These are phyloP conservation scores for Hanseniaspora guilliermondii DNA, from an alignment of 805 yeast species.

Conservation along the genomic window DNA sequence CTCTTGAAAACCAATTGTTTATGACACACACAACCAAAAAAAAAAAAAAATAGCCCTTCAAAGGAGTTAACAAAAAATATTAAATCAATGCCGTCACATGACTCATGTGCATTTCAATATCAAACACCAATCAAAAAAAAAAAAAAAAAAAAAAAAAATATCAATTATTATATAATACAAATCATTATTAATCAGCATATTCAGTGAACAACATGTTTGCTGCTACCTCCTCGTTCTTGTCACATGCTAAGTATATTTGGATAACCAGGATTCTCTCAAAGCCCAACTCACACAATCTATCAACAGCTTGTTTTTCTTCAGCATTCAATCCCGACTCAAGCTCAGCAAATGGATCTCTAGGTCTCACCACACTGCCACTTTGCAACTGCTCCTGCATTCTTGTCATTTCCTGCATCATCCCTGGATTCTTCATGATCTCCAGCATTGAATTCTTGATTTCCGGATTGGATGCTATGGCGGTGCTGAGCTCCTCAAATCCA, in stretches of 20 bases:
- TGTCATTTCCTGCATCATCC: background rate
- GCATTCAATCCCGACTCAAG: slow-evolving; percentile 51
- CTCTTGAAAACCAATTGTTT: too few species aligned
- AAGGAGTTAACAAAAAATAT: too few species aligned
- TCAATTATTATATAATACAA: background rate
- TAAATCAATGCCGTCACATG: too few species aligned
- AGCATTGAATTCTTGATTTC: background rate
- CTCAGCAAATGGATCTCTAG: slow-evolving; percentile 30
- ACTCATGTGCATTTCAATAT: background rate
- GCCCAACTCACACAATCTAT: slow-evolving; percentile 81
- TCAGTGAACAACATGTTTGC: slow-evolving; percentile 78
- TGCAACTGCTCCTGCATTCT: slow-evolving; percentile 30
- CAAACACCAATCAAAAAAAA: background rate
- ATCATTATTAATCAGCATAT: slow-evolving; percentile 29
- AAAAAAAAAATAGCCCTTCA: too few species aligned
- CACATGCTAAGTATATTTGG: slow-evolving; percentile 95
- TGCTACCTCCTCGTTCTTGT: slow-evolving; percentile 90
- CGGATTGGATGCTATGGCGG: slow-evolving; percentile 5
- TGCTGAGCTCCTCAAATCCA: slow-evolving; percentile 4
- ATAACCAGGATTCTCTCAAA: slow-evolving; percentile 78
- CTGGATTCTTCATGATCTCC: slow-evolving; percentile 9
- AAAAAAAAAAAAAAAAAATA: background rate
- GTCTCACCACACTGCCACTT: slow-evolving; percentile 22
- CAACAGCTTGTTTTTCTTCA: slow-evolving; percentile 82
- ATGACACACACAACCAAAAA: too few species aligned